Conservation (phyloP, 148 eudicot genomes). For the Rhododendron vialii region DNA sequence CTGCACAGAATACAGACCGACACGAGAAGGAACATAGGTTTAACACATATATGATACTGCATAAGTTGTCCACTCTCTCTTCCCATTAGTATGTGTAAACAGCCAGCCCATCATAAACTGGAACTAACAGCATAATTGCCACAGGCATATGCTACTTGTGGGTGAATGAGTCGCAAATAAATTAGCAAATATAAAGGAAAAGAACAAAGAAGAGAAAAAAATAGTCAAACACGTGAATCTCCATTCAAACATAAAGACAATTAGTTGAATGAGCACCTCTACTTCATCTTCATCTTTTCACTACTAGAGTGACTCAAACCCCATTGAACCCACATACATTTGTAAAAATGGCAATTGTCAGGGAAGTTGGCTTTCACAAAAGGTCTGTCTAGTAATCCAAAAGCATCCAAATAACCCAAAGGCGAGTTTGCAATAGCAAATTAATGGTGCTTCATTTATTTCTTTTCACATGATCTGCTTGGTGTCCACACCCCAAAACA, state of each 20-base stretch:
- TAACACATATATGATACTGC: neutral
- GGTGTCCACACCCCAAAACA: neutral
- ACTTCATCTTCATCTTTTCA: constrained; percentile 2
- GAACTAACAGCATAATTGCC: neutral
- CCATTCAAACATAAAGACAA: neutral
- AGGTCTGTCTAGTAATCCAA: neutral
- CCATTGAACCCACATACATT: neutral
- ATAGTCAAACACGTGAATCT: neutral
- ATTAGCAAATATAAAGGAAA: neutral
- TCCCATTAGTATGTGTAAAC: neutral
- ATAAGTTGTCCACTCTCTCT: neutral
- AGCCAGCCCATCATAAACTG: neutral
- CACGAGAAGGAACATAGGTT: neutral
- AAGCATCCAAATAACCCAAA: neutral
- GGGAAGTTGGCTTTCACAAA: neutral
- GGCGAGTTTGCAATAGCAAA: neutral
- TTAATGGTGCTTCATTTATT: neutral
- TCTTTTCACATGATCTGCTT: neutral
- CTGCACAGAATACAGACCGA: neutral
- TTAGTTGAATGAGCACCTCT: neutral
- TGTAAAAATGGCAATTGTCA: neutral
- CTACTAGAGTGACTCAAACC: neutral
- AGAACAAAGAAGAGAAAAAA: neutral
- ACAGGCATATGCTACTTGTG: neutral
- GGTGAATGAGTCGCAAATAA: neutral